These are phyloP conservation scores for Cadophora gregata DNA, from an alignment of 2,329 filamentous ascomycete genomes.

Conservation along the genomic window DNA sequence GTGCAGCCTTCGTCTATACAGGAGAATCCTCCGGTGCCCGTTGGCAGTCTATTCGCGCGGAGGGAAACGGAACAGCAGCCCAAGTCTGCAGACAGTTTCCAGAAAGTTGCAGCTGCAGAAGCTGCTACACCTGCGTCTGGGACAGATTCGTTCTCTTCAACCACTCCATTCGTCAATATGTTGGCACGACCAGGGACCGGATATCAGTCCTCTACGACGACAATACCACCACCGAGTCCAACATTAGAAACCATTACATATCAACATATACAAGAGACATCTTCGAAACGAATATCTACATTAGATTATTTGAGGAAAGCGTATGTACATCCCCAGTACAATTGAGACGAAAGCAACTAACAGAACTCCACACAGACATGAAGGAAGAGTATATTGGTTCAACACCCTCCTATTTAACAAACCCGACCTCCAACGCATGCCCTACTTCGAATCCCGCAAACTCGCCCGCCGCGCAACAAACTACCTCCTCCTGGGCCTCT, in stretches of 20 bases:
- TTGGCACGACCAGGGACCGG: slow-evolving; percentile 40
- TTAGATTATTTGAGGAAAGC: slow-evolving; percentile 91
- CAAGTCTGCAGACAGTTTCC: slow-evolving; percentile 37
- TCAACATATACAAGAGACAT: slow-evolving; percentile 79
- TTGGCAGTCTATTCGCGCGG: neutral
- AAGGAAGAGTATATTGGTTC: slow-evolving; percentile 97
- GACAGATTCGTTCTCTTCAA: slow-evolving; percentile 37
- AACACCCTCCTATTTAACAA: slow-evolving; percentile 94
- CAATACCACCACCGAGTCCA: slow-evolving; percentile 41
- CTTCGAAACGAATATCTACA: slow-evolving; percentile 91
- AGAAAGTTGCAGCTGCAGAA: slow-evolving; percentile 31
- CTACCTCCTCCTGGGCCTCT: slow-evolving; percentile 90
- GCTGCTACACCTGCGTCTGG: slow-evolving; percentile 27
- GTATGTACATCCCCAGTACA: slow-evolving; percentile 57
- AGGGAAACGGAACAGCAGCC: slow-evolving; percentile 22
- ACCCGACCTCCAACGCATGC: slow-evolving; percentile 77
- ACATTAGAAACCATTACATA: slow-evolving; percentile 48
- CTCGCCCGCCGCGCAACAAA: slow-evolving; percentile 90
- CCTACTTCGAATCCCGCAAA: slow-evolving; percentile 84
- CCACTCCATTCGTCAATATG: slow-evolving; percentile 42
- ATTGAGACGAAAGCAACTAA: slow-evolving; percentile 15
- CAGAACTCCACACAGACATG: slow-evolving; percentile 65
- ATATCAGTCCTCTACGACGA: slow-evolving; percentile 34
- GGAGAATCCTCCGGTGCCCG: slow-evolving; percentile 25
- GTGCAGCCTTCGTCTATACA: slow-evolving; percentile 14